Base-by-base conservation (phyloP, 495 filamentous ascomycete genomes). In the Polyplosphaeria fusca region DNA sequence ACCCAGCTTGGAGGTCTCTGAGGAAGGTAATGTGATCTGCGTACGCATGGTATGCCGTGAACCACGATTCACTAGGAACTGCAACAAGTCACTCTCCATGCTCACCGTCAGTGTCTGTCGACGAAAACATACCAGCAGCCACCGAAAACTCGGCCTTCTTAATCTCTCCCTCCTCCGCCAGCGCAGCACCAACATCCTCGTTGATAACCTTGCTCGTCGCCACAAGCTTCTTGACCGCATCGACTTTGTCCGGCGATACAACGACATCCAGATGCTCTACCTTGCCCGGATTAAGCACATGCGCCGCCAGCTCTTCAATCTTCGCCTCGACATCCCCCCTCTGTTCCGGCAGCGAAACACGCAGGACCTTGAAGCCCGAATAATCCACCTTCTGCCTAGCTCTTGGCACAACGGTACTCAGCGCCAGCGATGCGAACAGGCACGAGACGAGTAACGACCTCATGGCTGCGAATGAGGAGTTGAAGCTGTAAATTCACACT, bases 21-120 rank as follows among this genome's bases (percentile, higher is more conserved):
- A 82, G 70, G 58, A 76, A 85, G 22, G 63, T 65, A 25, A 80
- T 25, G 60, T 85, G 81, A 52, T 83, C 80, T n/a, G 66, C 68
- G 57, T 81, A 82, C 1, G 71, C 55, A 46, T 84, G 81, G 57
- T 83, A 84, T 43, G 74, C 65, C 54, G 79, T 72, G 68, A 83
- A 83, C 77, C 78, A 84, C 9, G 49, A 28, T 27, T 60, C 57
- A 27, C 49, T 54, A 2, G 49, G 57, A 12, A 55, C 49, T 54
- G 35, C 14, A 49, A 18, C n/a, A n/a, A n/a, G 26, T 2, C 9
- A n/a, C 3, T 32, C 19, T 9, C 9, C 7, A 35, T 35, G 30
- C n/a, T 9, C 30, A 7, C 9, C 9, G 30, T 35, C 7, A 7
- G 30, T 35, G n/a, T 35, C n/a, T n/a, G 30, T 7, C n/a, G 30